A percentile compares a stretch with the other conserved stretches of the same genome.
Conservation (phyloP, 495 filamentous ascomycete genomes). For the Darksidea phi region DNA sequence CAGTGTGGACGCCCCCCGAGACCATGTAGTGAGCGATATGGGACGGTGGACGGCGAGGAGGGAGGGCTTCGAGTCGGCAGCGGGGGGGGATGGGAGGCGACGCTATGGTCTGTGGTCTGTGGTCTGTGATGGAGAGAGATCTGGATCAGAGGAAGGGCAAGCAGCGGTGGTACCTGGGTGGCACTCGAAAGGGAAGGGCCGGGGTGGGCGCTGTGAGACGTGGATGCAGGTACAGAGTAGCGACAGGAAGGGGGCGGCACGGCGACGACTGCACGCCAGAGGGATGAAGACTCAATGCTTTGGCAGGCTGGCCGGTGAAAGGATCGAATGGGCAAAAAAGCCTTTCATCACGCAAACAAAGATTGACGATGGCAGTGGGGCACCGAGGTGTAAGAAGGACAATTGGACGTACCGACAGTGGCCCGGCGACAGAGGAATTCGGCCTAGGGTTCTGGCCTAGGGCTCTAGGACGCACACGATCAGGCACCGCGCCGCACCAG, state of each 20-base stretch:
- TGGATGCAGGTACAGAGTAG: slow-evolving; percentile 36
- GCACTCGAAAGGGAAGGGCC: slow-evolving; percentile 27
- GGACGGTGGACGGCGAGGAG: not conserved
- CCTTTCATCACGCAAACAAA: slow-evolving; percentile 13
- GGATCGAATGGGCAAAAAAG: slow-evolving; percentile 1
- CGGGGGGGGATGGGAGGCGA: not conserved
- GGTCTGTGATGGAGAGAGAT: too few relatives aligned
- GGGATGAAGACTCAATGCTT: slow-evolving; percentile 12
- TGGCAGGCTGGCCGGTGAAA: slow-evolving; percentile 3
- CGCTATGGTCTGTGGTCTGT: too few relatives aligned
- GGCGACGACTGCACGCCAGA: slow-evolving; percentile 14
- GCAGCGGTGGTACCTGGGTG: slow-evolving; percentile 33
- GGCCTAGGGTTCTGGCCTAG: slow-evolving; percentile 24
- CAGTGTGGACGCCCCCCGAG: slow-evolving; percentile 14
- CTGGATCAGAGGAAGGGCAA: slow-evolving; percentile 9
- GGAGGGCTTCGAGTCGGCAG: slow-evolving; percentile 3
- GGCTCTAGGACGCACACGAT: slow-evolving; percentile 28
- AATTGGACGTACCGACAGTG: slow-evolving; percentile 25
- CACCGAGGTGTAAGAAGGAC: too few relatives aligned
- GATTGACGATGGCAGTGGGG: not conserved
- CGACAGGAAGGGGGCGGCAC: slow-evolving; percentile 9
- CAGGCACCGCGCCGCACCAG: slow-evolving; percentile 30
- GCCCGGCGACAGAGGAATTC: slow-evolving; percentile 24
- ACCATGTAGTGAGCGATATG: slow-evolving; percentile 22
- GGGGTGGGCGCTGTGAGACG: slow-evolving; percentile 29